Base-by-base conservation (phyloP, 257 asterid species). In the Gentiana macrophylla region DNA sequence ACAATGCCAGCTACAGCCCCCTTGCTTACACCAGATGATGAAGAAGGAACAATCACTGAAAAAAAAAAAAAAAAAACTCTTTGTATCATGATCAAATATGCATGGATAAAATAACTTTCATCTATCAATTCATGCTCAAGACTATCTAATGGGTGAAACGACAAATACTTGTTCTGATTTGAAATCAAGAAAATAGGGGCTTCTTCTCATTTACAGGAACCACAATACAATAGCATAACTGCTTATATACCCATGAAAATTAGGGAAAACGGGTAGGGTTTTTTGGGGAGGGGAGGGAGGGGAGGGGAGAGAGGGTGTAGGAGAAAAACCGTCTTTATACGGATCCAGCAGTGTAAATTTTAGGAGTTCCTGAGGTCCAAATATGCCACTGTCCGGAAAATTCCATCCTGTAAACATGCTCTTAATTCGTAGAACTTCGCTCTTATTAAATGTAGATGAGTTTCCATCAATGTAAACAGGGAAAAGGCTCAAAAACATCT, bases 301-400 rank as follows among this genome's bases (percentile, higher is more conserved):
- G 9, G 46, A 41, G 46, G 8, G 5, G 45, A 8, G 9, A 10
- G 9, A 10, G 9, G 46, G 9, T 1, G 48, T 41, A 63, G 52
- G 36, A 49, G 50, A 73, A 84, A 3, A 66, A 89, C 99, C 89
- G 12, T 69, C 61, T 57, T 50, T 57, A 59, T 92, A 92, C 52
- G 80, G 82, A 10, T 71, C 86, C 44, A 77, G 63, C 32, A 92
- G 92, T 8, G 94, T 88, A 86, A 92, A 80, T 57, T 85, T 84
- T 35, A 92, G 81, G 68, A 88, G 84, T 63, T 92, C 99, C 50
- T 80, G 80, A 72, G 99, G 99, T 58, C 99, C 99, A 70, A 83
- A 92, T 57, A 83, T 65, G 12, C 48, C 56, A 72, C 65, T 79
- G 65, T 86, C 95, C 35, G 77, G 84, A 60, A 88, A 83, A 60